Conservation (phyloP, 2,329 filamentous ascomycete genomes). For the Boeremia exigua region DNA sequence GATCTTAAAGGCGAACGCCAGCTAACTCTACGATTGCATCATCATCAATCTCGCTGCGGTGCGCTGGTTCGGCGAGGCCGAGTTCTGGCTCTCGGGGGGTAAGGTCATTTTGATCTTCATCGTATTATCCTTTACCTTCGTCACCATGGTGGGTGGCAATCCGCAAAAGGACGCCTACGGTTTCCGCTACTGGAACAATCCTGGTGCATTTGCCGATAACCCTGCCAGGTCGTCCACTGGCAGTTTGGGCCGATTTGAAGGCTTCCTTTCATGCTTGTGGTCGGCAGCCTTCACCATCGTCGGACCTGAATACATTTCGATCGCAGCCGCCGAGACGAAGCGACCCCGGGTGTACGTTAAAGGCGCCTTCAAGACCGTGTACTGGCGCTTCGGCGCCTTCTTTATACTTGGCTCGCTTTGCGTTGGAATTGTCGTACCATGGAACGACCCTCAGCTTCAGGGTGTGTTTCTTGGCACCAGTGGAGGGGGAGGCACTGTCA, state of each 20-base stretch:
- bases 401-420: no score
- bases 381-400: slow-evolving; percentile 59
- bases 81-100: slow-evolving; percentile 45
- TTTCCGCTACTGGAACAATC: slow-evolving; percentile 71
- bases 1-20: slow-evolving; percentile 43
- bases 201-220: slow-evolving; percentile 59
- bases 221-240: no score
- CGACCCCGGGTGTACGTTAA: slow-evolving; percentile 81
- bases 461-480: no score
- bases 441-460: no score
- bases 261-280: slow-evolving; percentile 75
- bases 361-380: slow-evolving; percentile 90
- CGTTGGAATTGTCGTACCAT: no score
- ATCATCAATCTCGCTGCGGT: slow-evolving; percentile 50
- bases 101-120: slow-evolving; percentile 45
- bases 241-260: slow-evolving; percentile 37
- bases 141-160: slow-evolving; percentile 37
- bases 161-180: slow-evolving; percentile 50
- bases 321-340: slow-evolving; percentile 78
- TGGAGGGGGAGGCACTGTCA: slow-evolving; percentile 63
- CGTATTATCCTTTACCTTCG: slow-evolving; percentile 44
- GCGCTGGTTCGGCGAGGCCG: slow-evolving; percentile 45
- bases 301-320: slow-evolving; percentile 76
- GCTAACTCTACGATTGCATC: no score
- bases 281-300: slow-evolving; percentile 76